Evolutionary conservation across 2,329 filamentous ascomycete species (phyloP).

Genomic region (Colletotrichum somersetense): DNA sequence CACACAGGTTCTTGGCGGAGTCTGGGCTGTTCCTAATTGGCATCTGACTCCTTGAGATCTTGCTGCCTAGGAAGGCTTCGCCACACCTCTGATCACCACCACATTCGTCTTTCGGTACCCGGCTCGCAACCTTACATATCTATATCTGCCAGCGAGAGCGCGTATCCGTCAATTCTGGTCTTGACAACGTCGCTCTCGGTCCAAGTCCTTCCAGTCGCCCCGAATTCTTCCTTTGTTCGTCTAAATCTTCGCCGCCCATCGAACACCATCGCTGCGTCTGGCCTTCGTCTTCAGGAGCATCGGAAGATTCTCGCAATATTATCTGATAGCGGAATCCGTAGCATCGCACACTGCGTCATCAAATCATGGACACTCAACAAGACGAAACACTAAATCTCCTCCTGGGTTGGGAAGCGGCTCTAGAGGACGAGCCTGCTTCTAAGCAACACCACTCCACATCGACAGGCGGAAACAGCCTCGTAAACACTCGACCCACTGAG

Average conservation of each 20-base stretch:
- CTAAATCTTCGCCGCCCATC: not conserved
- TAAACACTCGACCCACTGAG: not conserved
- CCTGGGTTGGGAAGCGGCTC: not conserved
- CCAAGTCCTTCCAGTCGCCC: too few species aligned
- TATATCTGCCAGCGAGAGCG: not conserved
- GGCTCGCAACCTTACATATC: not conserved
- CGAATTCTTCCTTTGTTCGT: not conserved
- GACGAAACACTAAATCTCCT: not conserved
- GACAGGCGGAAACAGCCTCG: not conserved
- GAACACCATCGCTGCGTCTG: not conserved
- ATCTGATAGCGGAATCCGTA: not conserved
- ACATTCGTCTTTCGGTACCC: constrained; percentile 5
- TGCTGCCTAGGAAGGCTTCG: constrained; percentile 40
- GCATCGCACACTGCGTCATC: not conserved
- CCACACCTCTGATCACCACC: constrained; percentile 16
- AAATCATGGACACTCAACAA: constrained; percentile 10
- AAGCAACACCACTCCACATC: not conserved
- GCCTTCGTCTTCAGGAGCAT: not conserved
- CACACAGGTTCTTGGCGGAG: not conserved
- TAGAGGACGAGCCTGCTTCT: not conserved
- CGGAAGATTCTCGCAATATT: not conserved
- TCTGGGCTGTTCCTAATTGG: not conserved
- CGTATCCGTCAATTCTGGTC: not conserved
- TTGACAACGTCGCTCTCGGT: not conserved
- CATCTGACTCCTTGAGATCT: constrained; percentile 29